Evolutionary conservation across 1,139 yeast genomes (phyloP), one percentile per base, ranked within the genome.

Genomic region (Insectozyma bohioensis): DNA sequence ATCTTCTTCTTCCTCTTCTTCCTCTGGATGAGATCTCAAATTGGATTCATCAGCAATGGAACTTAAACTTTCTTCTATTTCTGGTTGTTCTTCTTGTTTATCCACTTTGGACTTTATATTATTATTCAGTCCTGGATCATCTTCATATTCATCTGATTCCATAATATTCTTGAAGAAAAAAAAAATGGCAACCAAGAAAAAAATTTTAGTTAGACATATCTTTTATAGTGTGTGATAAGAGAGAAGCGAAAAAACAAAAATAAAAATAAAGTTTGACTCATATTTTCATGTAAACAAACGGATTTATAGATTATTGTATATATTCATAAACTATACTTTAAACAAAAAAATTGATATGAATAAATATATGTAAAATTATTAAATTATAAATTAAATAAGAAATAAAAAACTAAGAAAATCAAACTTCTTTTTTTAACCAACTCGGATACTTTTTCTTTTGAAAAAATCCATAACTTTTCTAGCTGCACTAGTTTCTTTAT

Each of bases 391-490:
- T 15, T 19, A 13, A 24, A 14, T 17, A 31, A 21, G 20, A 14
- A 30, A n/a, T 8, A 25, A 12, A 15, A 12, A 14, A 28, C 11
- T 16, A 30, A 18, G 13, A 12, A 21, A n/a, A 26, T 23, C 21
- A 16, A 17, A 28, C 21, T 32, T 19, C 9, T 16, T 8, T n/a
- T 10, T 21, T 37, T 43, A 56, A 34, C 52, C 54, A 15, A 65
- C 58, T 41, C 68, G 51, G 10, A 76, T 75, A 55, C 90, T 83
- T 61, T 87, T 76, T 57, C 92, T 74, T 54, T 82, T 83, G 63
- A 84, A 83, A 54, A 84, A 84, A 54, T 84, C 90, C 77, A 84
- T 78, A 16, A 84, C 90, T 48, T 79, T 80, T 49, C 80, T 76
- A 10, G 90, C 86, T 2, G 90, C 83, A 35, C 88, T 80, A 20